Evolutionary conservation across 208 protist species (phyloP), one percentile per base, ranked within the genome.

Genomic region (Leishmania arabica): DNA sequence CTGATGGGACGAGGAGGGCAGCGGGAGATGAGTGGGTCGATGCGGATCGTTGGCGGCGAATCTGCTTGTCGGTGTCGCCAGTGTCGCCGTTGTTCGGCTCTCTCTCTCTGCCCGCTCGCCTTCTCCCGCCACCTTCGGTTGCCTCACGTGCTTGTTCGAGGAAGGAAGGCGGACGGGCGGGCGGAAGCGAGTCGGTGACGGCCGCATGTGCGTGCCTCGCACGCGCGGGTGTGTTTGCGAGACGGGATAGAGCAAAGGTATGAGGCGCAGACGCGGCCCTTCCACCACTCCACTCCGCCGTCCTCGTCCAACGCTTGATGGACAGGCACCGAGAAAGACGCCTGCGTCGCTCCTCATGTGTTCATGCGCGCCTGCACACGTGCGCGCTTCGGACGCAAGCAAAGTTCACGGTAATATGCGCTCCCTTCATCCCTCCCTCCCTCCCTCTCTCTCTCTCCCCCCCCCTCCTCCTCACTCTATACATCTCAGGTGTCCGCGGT

Each of bases 301-400:
- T 34, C 58, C 58, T 34, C 58, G 27, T 15, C 58, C 58, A 64
- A 24, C 27, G 51, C 2, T 54, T 54, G 51, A 54, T 54, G 15
- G 51, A 21, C 51, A 49, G 45, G 51, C 51, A 54, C 15, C 17
- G 5, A 54, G 51, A 54, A 49, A 49, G 45, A 27, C 58, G 0
- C 27, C n/a, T 64, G 58, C 58, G 27, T 64, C 8, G 19, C 19
- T 64, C 19, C n/a, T 34, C n/a, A 64, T 64, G 56, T 80, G 17
- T 74, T 40, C 70, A 68, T 62, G 68, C 73, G 75, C 75, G 66
- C 34, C 34, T 77, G 75, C 56, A 19, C 45, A 17, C 24, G 69
- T 54, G 45, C 45, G 2, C 45, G 37, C 58, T 64, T 31, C n/a
- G 4, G 6, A 34, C 19, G 58, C 27, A 9, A 8, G 58, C 58